Conservation (phyloP, 306 rosid species). For the Hippophae tibetana region DNA sequence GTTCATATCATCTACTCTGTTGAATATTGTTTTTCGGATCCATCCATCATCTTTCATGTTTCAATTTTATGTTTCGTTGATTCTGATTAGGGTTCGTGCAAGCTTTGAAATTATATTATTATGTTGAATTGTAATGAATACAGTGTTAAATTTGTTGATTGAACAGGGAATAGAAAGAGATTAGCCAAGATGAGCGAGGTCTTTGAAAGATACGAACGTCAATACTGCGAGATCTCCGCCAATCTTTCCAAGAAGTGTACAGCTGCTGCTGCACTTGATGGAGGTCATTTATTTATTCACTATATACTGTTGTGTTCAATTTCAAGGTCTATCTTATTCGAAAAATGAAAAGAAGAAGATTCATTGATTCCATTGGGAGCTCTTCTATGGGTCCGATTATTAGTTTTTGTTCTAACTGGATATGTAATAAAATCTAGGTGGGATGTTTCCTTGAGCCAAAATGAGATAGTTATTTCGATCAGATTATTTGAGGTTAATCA, state of each 20-base stretch:
- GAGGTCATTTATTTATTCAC: conserved; percentile 36
- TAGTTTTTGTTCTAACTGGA: neutral
- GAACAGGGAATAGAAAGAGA: conserved; percentile 5
- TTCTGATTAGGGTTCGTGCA: too few relatives aligned
- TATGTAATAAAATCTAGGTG: too few relatives aligned
- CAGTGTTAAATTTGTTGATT: neutral
- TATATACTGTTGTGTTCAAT: neutral
- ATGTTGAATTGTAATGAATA: neutral
- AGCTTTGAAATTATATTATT: neutral
- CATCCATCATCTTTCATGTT: too few relatives aligned
- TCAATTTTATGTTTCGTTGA: too few relatives aligned
- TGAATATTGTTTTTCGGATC: too few relatives aligned
- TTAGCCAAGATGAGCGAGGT: conserved; percentile 58
- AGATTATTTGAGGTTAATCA: too few relatives aligned
- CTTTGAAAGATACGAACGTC: conserved; percentile 81
- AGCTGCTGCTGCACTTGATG: conserved; percentile 51
- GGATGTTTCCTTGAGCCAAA: too few relatives aligned
- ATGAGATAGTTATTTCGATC: too few relatives aligned
- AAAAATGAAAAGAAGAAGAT: neutral
- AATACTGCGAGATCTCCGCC: conserved; percentile 75
- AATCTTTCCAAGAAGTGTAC: conserved; percentile 68
- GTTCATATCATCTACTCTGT: too few relatives aligned
- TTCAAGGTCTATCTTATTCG: neutral
- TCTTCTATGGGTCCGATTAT: neutral
- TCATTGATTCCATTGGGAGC: neutral